Evolutionary conservation across 768 basidiomycete genomes (phyloP), one percentile per base, ranked within the genome.

Genomic region (Fomitopsis serialis): DNA sequence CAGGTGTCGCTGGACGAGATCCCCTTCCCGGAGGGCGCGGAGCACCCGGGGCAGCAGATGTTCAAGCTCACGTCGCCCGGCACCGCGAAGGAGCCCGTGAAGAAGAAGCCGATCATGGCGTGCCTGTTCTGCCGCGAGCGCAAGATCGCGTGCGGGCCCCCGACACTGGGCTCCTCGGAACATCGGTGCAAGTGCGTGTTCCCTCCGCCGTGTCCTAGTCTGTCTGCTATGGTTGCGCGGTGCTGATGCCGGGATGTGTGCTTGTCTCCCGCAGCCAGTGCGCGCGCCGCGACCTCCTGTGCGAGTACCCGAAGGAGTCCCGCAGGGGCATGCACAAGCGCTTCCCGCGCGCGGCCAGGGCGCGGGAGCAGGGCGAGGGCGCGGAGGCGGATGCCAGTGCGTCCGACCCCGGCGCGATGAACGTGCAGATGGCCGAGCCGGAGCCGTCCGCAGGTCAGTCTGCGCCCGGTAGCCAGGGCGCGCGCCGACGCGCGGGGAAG

Each of bases 131-230:
- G 77, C 56, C 67, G 77, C 54, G 74, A 76, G 65, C 66, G 77
- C 55, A 78, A 78, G 65, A 78, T 78, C 59, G 75, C 75, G 22
- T 78, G 77, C 58, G 77, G 77, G 27, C 65, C 74, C 15, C 75
- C 75, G 15, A 57, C 68, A 51, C 68, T 71, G 24, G 68, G 69
- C 19, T 67, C 56, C 56, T 59, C 63, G 52, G 71, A 74, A 49
- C 66, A 63, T 52, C 68, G 73, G 8, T 78, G 77, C 77, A 77
- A 78, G 77, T 78, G 49, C 17, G 24, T 32, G 24, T 40, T 25
- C 24, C 45, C 21, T 34, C 50, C 27, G 11, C 37, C 19, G n/a
- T n/a, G n/a, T 5, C 48, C n/a, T 21, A 2, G 53, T 12, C 29
- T 42, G 19, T 25, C 11, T n/a, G n/a, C 3, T 56, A 40, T 42